Percentiles rank a stretch among this genome's conserved stretches.
These are phyloP conservation scores for Sphaerulina musiva DNA, from an alignment of 2,329 filamentous ascomycete species.

Conservation along the genomic window DNA sequence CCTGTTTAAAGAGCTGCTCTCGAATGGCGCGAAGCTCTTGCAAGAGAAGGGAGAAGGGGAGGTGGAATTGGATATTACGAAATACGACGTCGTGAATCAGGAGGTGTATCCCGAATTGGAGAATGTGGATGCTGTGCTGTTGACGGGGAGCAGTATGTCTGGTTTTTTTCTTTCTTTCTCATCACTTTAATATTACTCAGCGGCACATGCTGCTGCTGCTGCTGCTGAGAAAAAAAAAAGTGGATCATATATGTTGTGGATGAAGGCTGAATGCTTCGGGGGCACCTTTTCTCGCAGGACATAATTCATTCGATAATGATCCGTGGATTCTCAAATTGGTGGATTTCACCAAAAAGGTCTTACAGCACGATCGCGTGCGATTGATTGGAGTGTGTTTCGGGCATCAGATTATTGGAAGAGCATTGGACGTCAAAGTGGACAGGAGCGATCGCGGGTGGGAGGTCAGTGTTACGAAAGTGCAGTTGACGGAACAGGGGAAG, in stretches of 20 bases:
- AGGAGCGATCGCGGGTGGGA: constrained; percentile 71
- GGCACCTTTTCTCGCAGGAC: constrained; percentile 39
- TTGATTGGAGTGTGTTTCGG: constrained; percentile 82
- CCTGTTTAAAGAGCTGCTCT: constrained; percentile 48
- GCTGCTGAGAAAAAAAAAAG: no score
- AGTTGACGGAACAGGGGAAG: constrained; percentile 63
- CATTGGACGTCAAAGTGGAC: constrained; percentile 61
- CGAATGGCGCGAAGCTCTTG: constrained; percentile 43
- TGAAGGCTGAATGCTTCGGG: not conserved
- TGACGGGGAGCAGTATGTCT: constrained; percentile 55
- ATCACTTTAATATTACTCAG: no score
- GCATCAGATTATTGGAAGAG: constrained; percentile 75
- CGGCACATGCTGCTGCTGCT: no score
- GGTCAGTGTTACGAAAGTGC: constrained; percentile 63
- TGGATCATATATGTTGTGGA: not conserved
- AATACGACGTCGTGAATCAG: constrained; percentile 64
- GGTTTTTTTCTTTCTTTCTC: no score
- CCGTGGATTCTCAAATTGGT: constrained; percentile 73
- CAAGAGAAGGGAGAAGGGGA: constrained; percentile 43
- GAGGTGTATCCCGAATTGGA: constrained; percentile 65
- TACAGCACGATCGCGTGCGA: constrained; percentile 55
- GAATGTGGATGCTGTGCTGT: constrained; percentile 71
- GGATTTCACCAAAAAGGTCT: constrained; percentile 56
- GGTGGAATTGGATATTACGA: constrained; percentile 51
- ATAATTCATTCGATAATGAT: constrained; percentile 65